Base-by-base conservation (phyloP, 1,284 basidiomycete species). In the Cutaneotrichosporon sp. region DNA sequence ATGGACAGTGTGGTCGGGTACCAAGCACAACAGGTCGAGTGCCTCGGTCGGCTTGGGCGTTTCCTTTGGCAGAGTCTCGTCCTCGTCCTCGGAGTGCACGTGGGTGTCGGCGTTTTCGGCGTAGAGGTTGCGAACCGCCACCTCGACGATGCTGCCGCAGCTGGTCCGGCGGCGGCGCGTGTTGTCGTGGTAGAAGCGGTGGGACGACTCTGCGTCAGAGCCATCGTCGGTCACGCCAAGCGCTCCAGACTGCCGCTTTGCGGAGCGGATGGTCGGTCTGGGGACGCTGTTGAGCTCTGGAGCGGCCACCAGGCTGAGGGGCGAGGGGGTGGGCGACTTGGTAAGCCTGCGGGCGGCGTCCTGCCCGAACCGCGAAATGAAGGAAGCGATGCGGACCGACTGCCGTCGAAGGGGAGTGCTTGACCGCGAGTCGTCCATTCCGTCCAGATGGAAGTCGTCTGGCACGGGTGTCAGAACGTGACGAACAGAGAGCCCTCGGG, bases 211-310 rank as follows among this genome's bases (percentile, higher is more conserved):
- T 2, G 24, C 25, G 18, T 68, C 69, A 7, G 71, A 69, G 0
- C 71, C 74, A 54, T 74, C 72, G 58, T 74, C 72, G 20, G 56
- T 54, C 11, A 76, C 66, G 1, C 72, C 72, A 42, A 76, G 74
- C 0, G 68, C 70, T 4, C 69, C 72, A 24, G 69, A 68, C 0
- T 63, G 66, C 13, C 72, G 62, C 11, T 70, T 66, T 0, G 69
- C 72, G 5, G 53, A 29, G n/a, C 54, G 53, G 31, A 59, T 36
- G 13, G 60, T 47, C 29, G 47, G 13, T 3, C n/a, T 13, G 10
- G 34, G 9, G 14, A 13, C 20, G 8, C 1, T 18, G 25, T n/a
- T n/a, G n/a, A 7, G 43, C 7, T 24, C 43, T 45, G n/a, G 43
- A 7, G n/a, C 25, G 45, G 22, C 11, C 1, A 49, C 16, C 0